phyloP scores from a whole-genome alignment of 1,284 basidiomycete species.

The Ganoderma boninense region DNA sequence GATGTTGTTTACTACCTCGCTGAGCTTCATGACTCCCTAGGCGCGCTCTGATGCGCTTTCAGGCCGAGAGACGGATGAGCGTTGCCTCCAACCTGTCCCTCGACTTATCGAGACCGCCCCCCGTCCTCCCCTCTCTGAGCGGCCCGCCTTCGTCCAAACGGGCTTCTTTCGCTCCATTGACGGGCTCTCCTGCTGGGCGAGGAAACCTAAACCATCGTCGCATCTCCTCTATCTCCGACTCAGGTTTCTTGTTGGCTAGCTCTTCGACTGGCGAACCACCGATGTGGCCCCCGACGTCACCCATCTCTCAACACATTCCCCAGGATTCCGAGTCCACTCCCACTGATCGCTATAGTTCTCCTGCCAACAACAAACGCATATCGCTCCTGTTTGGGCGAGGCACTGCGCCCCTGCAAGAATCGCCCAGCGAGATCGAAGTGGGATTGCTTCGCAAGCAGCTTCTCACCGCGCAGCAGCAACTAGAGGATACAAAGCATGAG shows the following conservation, averaged over 20 bases:
- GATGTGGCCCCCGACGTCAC: constrained; percentile 33
- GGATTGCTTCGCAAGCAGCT: constrained; percentile 73
- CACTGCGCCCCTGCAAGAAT: constrained; percentile 45
- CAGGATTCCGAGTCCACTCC: constrained; percentile 28
- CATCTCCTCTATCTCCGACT: constrained; percentile 73
- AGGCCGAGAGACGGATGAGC: constrained; percentile 82
- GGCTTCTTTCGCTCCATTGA: constrained; percentile 75
- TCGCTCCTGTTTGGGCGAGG: constrained; percentile 62
- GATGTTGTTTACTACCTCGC: background rate
- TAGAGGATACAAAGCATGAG: constrained; percentile 73
- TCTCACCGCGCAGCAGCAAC: constrained; percentile 58
- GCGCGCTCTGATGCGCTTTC: constrained; percentile 90
- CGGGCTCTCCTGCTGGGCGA: constrained; percentile 56
- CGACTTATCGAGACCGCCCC: constrained; percentile 58
- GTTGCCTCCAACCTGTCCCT: constrained; percentile 54
- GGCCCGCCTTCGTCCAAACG: constrained; percentile 66
- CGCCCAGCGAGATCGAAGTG: constrained; percentile 43
- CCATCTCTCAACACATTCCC: constrained; percentile 40
- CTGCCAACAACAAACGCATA: constrained; percentile 52
- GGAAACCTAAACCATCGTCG: constrained; percentile 71
- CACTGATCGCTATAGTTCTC: constrained; percentile 26
- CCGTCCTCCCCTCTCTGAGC: constrained; percentile 47
- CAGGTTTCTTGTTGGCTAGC: constrained; percentile 42
- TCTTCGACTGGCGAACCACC: constrained; percentile 26
- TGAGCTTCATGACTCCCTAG: constrained; percentile 46